These are phyloP conservation scores for Naumovozyma castellii DNA, from an alignment of 805 yeast species.

Conservation along the genomic window DNA sequence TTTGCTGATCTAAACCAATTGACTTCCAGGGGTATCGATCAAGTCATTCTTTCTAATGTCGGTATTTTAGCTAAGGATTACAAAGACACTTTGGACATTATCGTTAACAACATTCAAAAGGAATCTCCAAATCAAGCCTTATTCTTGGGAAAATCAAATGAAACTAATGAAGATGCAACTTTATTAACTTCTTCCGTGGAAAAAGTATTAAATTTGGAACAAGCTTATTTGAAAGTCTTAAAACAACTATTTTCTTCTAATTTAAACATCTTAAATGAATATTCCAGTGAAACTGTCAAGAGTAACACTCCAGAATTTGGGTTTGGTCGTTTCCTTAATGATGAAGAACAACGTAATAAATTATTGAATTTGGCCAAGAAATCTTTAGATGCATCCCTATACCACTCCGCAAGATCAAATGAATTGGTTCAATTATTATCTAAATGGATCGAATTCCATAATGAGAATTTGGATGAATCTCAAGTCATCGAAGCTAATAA, in stretches of 20 bases:
- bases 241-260: constrained; percentile 50
- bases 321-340: constrained; percentile 61
- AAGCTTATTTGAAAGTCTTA: constrained; percentile 68
- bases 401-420: constrained; percentile 35
- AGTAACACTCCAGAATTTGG: constrained; percentile 78
- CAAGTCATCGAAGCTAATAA: constrained; percentile 26
- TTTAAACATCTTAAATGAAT: constrained; percentile 54
- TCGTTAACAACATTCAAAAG: constrained; percentile 42
- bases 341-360: constrained; percentile 41
- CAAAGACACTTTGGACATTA: constrained; percentile 34
- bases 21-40: constrained; percentile 37
- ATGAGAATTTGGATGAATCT: constrained; percentile 29
- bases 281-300: constrained; percentile 34
- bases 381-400: constrained; percentile 37
- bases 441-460: constrained; percentile 56
- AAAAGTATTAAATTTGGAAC: constrained; percentile 50
- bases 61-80: constrained; percentile 16
- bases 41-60: constrained; percentile 47
- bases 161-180: constrained; percentile 1
- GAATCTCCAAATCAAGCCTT: constrained; percentile 54
- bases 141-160: constrained; percentile 39
- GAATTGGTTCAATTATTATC: constrained; percentile 50
- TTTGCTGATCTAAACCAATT: constrained; percentile 47
- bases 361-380: constrained; percentile 38
- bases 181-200: constrained; percentile 21